Evolutionary conservation across 169 alveolate species (phyloP).

Genomic region (Toxoplasma gondii): DNA sequence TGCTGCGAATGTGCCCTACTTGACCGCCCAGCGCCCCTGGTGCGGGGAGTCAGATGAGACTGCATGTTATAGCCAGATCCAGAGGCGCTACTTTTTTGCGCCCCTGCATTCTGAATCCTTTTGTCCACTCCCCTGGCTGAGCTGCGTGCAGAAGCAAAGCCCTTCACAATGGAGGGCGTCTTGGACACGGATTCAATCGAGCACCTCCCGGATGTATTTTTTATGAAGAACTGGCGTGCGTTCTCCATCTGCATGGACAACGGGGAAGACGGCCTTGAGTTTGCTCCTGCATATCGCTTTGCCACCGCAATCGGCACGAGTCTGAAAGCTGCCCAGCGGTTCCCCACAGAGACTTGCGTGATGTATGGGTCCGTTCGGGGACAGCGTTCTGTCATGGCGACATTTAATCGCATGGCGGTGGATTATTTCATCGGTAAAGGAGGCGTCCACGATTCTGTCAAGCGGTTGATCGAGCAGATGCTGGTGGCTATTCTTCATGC

Average conservation of each 20-base stretch:
- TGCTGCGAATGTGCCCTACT: too few relatives aligned
- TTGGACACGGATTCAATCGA: not conserved
- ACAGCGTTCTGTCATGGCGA: not conserved
- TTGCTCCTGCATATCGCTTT: not conserved
- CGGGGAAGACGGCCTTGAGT: not conserved
- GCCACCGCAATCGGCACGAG: conserved; percentile 4
- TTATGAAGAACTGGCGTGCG: not conserved
- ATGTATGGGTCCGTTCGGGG: conserved; percentile 18
- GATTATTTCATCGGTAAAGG: not conserved
- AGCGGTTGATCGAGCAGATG: not conserved
- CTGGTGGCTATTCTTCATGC: not conserved
- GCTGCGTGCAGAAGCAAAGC: not conserved
- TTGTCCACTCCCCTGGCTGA: too few relatives aligned
- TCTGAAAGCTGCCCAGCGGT: not conserved
- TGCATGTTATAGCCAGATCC: too few relatives aligned
- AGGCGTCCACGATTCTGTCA: not conserved
- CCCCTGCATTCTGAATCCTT: too few relatives aligned
- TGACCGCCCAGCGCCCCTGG: too few relatives aligned
- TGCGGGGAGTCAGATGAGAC: too few relatives aligned
- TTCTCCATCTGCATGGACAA: conserved; percentile 31
- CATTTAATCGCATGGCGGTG: conserved; percentile 17
- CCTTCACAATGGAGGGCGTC: not conserved
- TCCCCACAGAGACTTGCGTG: not conserved
- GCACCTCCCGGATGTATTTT: not conserved
- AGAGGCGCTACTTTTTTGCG: too few relatives aligned